Evolutionary conservation across 495 filamentous ascomycete genomes (phyloP).

Genomic region (Penicillium canariense): DNA sequence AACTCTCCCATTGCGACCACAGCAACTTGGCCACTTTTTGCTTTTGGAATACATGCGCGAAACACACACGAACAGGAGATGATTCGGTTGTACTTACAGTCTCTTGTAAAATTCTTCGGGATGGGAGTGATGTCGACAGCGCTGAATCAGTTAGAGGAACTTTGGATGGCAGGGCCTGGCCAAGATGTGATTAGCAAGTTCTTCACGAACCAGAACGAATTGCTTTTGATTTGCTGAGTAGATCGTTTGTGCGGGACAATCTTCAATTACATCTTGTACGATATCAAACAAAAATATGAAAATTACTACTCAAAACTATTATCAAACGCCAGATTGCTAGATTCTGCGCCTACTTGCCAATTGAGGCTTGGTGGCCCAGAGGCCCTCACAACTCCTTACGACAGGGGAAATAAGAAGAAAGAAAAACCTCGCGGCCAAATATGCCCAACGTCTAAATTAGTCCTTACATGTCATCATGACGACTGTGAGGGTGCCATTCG

Average conservation of each 20-base stretch:
- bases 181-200: slow-evolving; percentile 9
- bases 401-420: no score
- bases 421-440: no score
- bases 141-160: slow-evolving; percentile 12
- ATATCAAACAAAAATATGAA: no score
- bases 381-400: no score
- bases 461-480: no score
- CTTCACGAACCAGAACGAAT: slow-evolving; percentile 11
- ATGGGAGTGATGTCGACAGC: slow-evolving; percentile 21
- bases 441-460: no score
- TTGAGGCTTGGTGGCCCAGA: no score
- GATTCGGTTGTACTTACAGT: slow-evolving; percentile 9
- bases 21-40: slow-evolving; percentile 19
- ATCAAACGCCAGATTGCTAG: no score
- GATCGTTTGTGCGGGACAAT: neutral
- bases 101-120: slow-evolving; percentile 8
- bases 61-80: neutral
- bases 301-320: no score
- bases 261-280: neutral
- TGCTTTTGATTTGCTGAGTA: slow-evolving; percentile 15
- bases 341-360: no score
- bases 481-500: no score
- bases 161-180: slow-evolving; percentile 5
- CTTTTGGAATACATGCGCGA: slow-evolving; percentile 10
- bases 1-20: slow-evolving; percentile 17